Conservation (phyloP, 1,284 basidiomycete genomes). For the Ceratobasidium theobromae region DNA sequence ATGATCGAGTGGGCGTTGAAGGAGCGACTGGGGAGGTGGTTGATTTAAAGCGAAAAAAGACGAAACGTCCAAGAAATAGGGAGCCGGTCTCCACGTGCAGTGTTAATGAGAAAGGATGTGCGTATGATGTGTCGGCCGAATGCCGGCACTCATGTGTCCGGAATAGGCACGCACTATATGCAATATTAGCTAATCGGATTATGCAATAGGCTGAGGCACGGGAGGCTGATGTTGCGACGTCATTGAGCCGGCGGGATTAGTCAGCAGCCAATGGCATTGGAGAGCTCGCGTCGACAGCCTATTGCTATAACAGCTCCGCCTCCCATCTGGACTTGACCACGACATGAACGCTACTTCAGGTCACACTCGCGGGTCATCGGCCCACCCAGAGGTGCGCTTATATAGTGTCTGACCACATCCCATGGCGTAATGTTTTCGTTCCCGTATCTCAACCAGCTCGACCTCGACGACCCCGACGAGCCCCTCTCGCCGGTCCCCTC, state of each 20-base stretch:
- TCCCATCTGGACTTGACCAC: conserved; percentile 8
- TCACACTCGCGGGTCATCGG: conserved; percentile 11
- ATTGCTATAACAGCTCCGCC: conserved; percentile 27
- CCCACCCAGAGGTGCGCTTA: conserved; percentile 5
- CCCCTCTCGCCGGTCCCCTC: conserved; percentile 20
- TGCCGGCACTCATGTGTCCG: no score
- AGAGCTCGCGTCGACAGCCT: conserved; percentile 19
- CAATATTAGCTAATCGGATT: no score
- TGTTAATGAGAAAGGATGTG: background rate
- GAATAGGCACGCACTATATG: no score
- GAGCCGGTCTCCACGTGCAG: conserved; percentile 9
- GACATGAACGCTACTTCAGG: conserved; percentile 2
- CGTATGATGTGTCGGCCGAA: no score
- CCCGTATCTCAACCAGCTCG: background rate
- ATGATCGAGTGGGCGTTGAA: conserved; percentile 10
- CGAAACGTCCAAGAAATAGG: background rate
- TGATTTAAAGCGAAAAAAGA: background rate
- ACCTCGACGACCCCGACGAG: conserved; percentile 23
- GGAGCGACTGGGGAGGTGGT: conserved; percentile 7
- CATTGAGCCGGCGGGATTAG: conserved; percentile 1
- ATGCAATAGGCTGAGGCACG: background rate
- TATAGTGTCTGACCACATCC: background rate
- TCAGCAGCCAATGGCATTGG: no score
- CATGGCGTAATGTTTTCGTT: background rate
- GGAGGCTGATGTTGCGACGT: background rate